Evolutionary conservation across 768 basidiomycete genomes (phyloP), one percentile per base, ranked within the genome.

Genomic region (Rhodocollybia butyracea): DNA sequence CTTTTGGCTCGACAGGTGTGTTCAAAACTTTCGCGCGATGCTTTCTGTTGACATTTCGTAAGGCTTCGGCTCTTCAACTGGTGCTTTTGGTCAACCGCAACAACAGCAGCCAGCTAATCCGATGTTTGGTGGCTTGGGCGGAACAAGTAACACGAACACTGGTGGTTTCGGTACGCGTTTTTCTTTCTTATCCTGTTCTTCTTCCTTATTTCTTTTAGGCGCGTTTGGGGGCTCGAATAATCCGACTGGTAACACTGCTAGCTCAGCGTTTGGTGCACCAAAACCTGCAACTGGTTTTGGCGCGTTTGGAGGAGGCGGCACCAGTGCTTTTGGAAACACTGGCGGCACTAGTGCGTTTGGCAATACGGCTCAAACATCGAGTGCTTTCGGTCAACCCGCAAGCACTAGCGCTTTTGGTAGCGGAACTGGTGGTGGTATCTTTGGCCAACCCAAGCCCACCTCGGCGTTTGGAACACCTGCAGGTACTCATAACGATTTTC

Each of bases 101-200:
- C 81, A 78, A 61, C 85, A 80, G 61, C 79, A 78, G 2, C 78
- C 77, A 59, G 79, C 83, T 4, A 91, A 91, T 63, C 87, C 89
- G 39, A 91, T 91, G 88, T 92, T 91, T 67, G 89, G 89, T 46
- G 82, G 79, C 58, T 65, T 85, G 43, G 74, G 71, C 24, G 67
- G 71, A 52, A 59, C 66, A 42, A 64, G 58, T 56, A 70, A 70
- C 54, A 64, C 73, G 8, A 63, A 62, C 13, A 59, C 67, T 29
- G 56, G 68, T 46, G 78, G 73, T 58, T 81, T 81, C 63, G 77
- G 80, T 81, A 58, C 59, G 74, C 66, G 61, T 62, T 66, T 55
- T 56, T 50, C 43, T 56, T 45, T 60, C 32, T 51, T 40, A 45
- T 31, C 42, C 27, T 56, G 59, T 43, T 40, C 59, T 60, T 59